Evolutionary conservation across 129 eudicot species (phyloP), one percentile per base, ranked within the genome.

Genomic region (Daucus carota): DNA sequence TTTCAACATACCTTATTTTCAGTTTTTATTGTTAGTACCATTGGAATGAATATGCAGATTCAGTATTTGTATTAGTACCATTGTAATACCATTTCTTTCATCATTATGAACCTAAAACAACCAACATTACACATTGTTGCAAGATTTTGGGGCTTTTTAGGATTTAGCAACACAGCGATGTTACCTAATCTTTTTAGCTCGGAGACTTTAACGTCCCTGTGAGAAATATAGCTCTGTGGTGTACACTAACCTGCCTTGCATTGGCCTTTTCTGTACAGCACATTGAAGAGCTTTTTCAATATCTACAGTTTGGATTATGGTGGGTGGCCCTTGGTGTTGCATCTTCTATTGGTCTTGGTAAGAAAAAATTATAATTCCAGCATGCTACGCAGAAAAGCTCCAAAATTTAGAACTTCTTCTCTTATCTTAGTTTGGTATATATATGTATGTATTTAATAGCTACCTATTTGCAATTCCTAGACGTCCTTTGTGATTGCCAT

Each of bases 251-350:
- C 13, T 22, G 3, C 62, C 62, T n/a, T 54, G 29, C 9, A 22
- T n/a, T 54, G 29, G 13, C n/a, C 12, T 54, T 54, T 54, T 26
- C 74, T 5, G 7, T 76, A 81, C 82, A 94, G 97, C 98, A 91
- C 85, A 77, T 91, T 65, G 88, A 89, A 71, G 98, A 89, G 86
- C 79, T 87, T 79, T 84, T 75, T 50, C 80, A 81, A 76, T 91
- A 89, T 82, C 38, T 85, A 14, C 85, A 79, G 86, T 94, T 94
- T 87, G 97, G 85, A 71, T 75, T 94, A 73, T 94, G 98, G 98
- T 91, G 98, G 97, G 84, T 88, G 73, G 93, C 97, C 57, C 98
- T 94, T 79, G 98, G 98, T 78, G 96, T 94, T 76, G 98, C 97
- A 59, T 94, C 98, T 74, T 94, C 98, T 69, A 94, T 94, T 80